A percentile compares a stretch with the other conserved stretches of the same genome.
phyloP scores from a whole-genome alignment of 345 rosid species.

The Ailanthus altissimus region DNA sequence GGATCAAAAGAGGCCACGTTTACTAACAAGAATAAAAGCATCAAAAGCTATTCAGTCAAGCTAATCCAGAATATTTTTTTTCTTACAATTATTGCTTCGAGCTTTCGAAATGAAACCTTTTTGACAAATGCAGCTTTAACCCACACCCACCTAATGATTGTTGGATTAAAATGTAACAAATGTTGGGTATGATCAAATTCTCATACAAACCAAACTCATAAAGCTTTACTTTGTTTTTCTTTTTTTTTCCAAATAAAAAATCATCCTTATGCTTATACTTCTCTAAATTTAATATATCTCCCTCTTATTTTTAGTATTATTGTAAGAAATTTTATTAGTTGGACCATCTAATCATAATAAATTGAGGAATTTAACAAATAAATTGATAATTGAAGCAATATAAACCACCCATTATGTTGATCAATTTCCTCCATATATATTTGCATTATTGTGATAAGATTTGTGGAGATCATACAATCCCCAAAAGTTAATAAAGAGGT shows the following conservation, averaged over 20 bases:
- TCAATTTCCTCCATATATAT: not conserved
- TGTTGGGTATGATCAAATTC: conserved; percentile 10
- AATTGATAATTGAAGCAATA: not conserved
- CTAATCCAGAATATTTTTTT: conserved; percentile 13
- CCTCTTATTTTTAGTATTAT: not conserved
- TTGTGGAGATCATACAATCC: not conserved
- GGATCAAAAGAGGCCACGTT: conserved; percentile 38
- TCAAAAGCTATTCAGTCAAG: conserved; percentile 10
- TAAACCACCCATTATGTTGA: not conserved
- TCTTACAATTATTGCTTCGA: conserved; percentile 12
- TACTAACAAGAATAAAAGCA: not conserved
- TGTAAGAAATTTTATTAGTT: not conserved
- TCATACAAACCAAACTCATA: not conserved
- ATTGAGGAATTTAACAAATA: not conserved
- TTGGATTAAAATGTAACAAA: conserved; percentile 1
- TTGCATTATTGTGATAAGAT: conserved; percentile 15
- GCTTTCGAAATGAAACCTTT: not conserved
- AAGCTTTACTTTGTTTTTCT: not conserved
- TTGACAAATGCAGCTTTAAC: conserved; percentile 14
- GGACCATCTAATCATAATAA: not conserved
- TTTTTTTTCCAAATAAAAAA: not conserved
- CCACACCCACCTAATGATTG: conserved; percentile 10
- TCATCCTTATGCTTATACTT: no score
- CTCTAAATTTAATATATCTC: no score
- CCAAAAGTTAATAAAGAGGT: not conserved